A percentile compares a stretch with the other conserved stretches of the same genome.
These are phyloP conservation scores for Bjerkandera adusta DNA, from an alignment of 1,284 basidiomycete genomes.

Conservation along the genomic window DNA sequence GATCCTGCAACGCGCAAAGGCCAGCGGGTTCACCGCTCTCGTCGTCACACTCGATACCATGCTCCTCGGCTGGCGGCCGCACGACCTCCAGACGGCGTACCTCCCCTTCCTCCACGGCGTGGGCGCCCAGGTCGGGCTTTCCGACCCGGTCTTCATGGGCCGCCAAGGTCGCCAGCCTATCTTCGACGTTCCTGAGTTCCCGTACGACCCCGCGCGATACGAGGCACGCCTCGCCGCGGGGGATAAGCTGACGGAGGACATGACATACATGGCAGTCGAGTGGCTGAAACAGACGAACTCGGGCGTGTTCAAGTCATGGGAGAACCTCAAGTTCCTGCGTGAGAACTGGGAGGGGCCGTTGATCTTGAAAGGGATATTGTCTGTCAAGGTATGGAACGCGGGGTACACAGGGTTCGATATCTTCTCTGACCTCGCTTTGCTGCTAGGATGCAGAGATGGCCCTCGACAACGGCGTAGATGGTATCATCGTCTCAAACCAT, in stretches of 20 bases:
- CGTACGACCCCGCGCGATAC: constrained; percentile 49
- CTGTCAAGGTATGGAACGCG: constrained; percentile 16
- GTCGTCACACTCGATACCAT: constrained; percentile 72
- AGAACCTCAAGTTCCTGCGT: constrained; percentile 59
- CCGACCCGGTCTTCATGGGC: constrained; percentile 73
- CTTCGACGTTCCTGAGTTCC: constrained; percentile 46
- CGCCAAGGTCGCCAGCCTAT: constrained; percentile 42
- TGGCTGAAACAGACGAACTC: constrained; percentile 61
- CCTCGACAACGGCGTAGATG: constrained; percentile 64
- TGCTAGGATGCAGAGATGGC: constrained; percentile 68
- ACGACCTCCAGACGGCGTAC: constrained; percentile 57
- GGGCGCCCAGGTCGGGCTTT: constrained; percentile 53
- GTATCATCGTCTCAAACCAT: constrained; percentile 81
- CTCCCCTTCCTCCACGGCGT: constrained; percentile 60
- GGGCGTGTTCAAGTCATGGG: constrained; percentile 60
- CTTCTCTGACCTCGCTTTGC: neutral
- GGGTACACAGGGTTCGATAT: neutral
- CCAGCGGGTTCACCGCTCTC: constrained; percentile 61
- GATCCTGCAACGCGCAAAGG: constrained; percentile 63
- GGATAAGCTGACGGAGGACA: constrained; percentile 41
- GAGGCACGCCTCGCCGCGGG: constrained; percentile 39
- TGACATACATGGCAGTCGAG: constrained; percentile 44
- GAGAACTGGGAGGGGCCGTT: constrained; percentile 70
- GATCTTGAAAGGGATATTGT: constrained; percentile 70
- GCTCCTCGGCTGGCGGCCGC: constrained; percentile 64